Base-by-base conservation (phyloP, 345 rosid species). In the Eucalyptus polyanthemos region DNA sequence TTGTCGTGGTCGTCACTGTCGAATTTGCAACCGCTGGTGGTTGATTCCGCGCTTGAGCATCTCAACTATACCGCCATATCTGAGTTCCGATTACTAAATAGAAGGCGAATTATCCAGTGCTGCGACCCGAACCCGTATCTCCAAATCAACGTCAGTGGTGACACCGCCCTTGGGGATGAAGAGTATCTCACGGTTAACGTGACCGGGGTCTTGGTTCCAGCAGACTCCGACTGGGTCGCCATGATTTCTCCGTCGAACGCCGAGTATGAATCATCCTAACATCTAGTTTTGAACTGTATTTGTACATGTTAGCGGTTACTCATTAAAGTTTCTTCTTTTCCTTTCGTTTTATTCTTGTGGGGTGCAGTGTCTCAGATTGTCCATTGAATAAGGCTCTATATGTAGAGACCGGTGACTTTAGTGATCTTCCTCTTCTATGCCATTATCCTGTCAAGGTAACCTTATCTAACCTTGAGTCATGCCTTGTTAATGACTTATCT, bases 381-480 rank as follows among this genome's bases (percentile, higher is more conserved):
- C 93, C 89, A 24, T 29, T 67, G 3, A 93, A 67, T 7, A 90
- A 88, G 87, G 56, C 87, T 83, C 58, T 89, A 11, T 96, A 96
- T 87, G 29, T 89, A n/a, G 93, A 95, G 87, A 95, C 97, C 1
- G 97, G 97, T 53, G 97, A 94, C 86, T 50, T 89, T 2, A 93
- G 93, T 81, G 24, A 65, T 31, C 95, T 95, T 62, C 97, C 97
- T 50, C 95, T 95, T 3, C 97, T 95, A 49, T 95, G 97, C 91
- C 96, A 95, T 86, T 95, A 95, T 91, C 97, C 97, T 50, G 97
- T 95, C 21, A 95, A 95, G 97, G 97, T 95, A 92, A 37, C 22
- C 16, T 69, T 21, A 9, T 37, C 45, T 11, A 22, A 44, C 47
- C 7, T 72, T 37, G 83, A 19, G 4, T 87, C 88, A 40, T 87